Evolutionary conservation across 1,139 yeast species (phyloP).

Genomic region (Taphrina communis): DNA sequence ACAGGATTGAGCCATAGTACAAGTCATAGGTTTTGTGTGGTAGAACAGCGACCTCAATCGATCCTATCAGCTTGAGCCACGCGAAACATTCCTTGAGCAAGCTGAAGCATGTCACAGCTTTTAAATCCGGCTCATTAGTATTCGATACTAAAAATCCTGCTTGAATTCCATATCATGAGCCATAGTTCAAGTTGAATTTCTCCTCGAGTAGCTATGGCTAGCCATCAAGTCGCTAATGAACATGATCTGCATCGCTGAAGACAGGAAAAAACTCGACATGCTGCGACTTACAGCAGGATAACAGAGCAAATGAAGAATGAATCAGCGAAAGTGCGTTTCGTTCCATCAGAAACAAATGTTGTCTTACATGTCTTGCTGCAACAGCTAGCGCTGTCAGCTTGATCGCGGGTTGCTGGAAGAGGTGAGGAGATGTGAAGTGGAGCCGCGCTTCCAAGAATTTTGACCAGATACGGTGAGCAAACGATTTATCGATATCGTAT

Average conservation of each 20-base stretch:
- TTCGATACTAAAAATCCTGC: not conserved
- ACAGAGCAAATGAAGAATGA: too few species aligned
- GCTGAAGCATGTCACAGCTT: conserved; percentile 6
- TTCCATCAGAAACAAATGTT: not conserved
- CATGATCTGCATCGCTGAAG: too few species aligned
- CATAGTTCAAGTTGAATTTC: too few species aligned
- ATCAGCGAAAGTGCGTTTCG: not conserved
- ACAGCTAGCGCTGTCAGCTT: not conserved
- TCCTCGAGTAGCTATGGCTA: too few species aligned
- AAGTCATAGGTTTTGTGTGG: too few species aligned
- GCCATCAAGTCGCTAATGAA: too few species aligned
- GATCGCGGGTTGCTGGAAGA: not conserved
- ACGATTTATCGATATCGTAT: not conserved
- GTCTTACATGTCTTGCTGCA: not conserved
- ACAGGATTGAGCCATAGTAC: too few species aligned
- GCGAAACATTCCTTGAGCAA: not conserved
- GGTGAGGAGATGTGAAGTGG: not conserved
- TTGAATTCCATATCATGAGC: too few species aligned
- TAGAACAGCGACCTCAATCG: not conserved
- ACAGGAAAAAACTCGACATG: too few species aligned
- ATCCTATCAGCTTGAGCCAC: not conserved
- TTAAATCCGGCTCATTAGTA: not conserved
- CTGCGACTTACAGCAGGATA: too few species aligned
- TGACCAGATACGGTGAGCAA: not conserved
- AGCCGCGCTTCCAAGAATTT: not conserved